These are phyloP conservation scores for Thinopyrum elongatum DNA, from an alignment of 176 grass and related monocot species.

Conservation along the genomic window DNA sequence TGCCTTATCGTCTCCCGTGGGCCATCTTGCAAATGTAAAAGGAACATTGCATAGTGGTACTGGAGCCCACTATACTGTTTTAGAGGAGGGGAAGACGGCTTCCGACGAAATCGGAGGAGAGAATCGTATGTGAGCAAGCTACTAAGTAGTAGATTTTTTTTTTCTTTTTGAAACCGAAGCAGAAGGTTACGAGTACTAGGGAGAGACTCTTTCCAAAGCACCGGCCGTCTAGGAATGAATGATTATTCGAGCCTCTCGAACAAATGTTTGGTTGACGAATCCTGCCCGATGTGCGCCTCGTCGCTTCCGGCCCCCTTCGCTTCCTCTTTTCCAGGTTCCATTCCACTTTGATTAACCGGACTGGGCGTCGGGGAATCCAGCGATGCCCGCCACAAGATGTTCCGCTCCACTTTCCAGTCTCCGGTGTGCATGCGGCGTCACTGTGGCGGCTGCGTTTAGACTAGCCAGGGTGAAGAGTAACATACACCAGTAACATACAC, in stretches of 20 bases:
- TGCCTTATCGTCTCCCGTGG: neutral
- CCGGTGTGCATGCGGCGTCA: too few relatives aligned
- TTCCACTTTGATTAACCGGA: neutral
- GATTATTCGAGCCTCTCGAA: neutral
- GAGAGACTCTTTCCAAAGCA: neutral
- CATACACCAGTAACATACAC: too few relatives aligned
- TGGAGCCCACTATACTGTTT: neutral
- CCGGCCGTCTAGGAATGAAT: neutral
- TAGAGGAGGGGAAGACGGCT: neutral
- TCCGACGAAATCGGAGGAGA: neutral
- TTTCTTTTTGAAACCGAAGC: too few relatives aligned
- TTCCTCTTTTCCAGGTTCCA: neutral
- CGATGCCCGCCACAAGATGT: neutral
- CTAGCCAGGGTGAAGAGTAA: too few relatives aligned
- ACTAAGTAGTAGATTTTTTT: too few relatives aligned
- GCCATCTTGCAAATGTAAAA: neutral
- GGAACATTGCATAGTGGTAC: neutral
- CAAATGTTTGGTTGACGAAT: conserved; percentile 8
- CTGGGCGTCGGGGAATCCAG: neutral
- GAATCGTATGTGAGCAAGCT: neutral
- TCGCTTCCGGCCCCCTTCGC: neutral
- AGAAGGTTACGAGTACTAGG: neutral
- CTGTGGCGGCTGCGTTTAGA: too few relatives aligned
- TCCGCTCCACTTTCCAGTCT: neutral
- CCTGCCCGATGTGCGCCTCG: neutral